phyloP scores from a whole-genome alignment of 2,329 filamentous ascomycete species.

The Podosphaera leucotricha region DNA sequence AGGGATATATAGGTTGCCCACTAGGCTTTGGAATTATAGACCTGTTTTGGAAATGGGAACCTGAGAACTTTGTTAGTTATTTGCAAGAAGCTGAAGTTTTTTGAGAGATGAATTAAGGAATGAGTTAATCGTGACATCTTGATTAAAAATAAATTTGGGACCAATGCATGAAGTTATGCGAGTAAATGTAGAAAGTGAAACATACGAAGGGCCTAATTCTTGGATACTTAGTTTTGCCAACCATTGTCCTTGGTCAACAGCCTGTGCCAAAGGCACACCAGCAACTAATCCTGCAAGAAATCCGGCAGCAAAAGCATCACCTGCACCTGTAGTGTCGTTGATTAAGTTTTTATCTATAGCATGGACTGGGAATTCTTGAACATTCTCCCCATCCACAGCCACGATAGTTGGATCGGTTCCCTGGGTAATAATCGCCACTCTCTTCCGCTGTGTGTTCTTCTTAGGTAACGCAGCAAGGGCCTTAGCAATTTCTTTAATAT shows the following conservation, averaged over 20 bases:
- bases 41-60: conserved; percentile 63
- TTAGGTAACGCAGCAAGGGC: conserved; percentile 73
- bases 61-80: conserved; percentile 20
- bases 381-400: conserved; percentile 45
- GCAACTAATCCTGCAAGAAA: conserved; percentile 76
- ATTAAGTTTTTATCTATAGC: conserved; percentile 56
- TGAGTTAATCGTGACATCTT: too few relatives aligned
- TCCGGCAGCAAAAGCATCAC: conserved; percentile 89
- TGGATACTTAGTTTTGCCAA: conserved; percentile 81
- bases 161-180: neutral
- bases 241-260: conserved; percentile 89
- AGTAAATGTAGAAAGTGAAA: conserved; percentile 14
- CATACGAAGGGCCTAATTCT: conserved; percentile 88
- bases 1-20: conserved; percentile 3
- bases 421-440: conserved; percentile 82
- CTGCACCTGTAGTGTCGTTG: conserved; percentile 89
- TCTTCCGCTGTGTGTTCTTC: conserved; percentile 64
- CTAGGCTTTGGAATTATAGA: conserved; percentile 29
- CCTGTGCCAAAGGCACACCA: conserved; percentile 54
- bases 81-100: neutral
- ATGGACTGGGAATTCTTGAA: conserved; percentile 63
- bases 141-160: too few relatives aligned
- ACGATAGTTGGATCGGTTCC: conserved; percentile 79
- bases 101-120: too few relatives aligned
- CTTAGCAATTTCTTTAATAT: conserved; percentile 68